Evolutionary conservation across 441 rosid species (phyloP).

Genomic region (Sinapis alba): DNA sequence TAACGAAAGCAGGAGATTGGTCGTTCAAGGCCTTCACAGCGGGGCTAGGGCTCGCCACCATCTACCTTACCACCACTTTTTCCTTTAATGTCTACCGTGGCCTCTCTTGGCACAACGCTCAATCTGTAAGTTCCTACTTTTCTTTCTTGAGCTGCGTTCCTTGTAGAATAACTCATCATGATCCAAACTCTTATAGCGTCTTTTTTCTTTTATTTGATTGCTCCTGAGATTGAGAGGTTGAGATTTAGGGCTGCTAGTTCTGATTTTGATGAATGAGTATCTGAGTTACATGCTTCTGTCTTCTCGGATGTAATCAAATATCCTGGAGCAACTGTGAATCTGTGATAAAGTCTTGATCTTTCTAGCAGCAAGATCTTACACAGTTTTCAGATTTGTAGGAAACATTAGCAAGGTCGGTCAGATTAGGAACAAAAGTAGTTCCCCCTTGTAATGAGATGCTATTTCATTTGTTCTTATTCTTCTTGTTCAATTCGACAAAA

Average conservation of each 20-base stretch:
- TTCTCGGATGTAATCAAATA: no score
- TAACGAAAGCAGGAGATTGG: conserved; percentile 63
- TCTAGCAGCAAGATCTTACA: background rate
- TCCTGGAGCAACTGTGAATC: background rate
- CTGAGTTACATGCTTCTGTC: no score
- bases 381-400: conserved; percentile 2
- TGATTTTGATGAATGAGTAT: background rate
- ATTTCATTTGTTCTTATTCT: background rate
- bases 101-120: conserved; percentile 78
- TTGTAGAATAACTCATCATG: background rate
- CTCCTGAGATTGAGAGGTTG: conserved; percentile 11
- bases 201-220: conserved; percentile 8
- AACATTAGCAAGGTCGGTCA: background rate
- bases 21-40: conserved; percentile 81
- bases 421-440: background rate
- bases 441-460: background rate
- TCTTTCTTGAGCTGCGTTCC: background rate
- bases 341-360: conserved; percentile 4
- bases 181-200: background rate
- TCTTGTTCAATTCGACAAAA: background rate
- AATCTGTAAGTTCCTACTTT: conserved; percentile 47
- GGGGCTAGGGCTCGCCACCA: conserved; percentile 68
- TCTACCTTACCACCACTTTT: conserved; percentile 74
- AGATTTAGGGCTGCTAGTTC: conserved; percentile 10
- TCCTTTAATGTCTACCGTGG: conserved; percentile 78